These are phyloP conservation scores for Orbilia oligospora DNA, from an alignment of 2,329 filamentous ascomycete species.

Conservation along the genomic window DNA sequence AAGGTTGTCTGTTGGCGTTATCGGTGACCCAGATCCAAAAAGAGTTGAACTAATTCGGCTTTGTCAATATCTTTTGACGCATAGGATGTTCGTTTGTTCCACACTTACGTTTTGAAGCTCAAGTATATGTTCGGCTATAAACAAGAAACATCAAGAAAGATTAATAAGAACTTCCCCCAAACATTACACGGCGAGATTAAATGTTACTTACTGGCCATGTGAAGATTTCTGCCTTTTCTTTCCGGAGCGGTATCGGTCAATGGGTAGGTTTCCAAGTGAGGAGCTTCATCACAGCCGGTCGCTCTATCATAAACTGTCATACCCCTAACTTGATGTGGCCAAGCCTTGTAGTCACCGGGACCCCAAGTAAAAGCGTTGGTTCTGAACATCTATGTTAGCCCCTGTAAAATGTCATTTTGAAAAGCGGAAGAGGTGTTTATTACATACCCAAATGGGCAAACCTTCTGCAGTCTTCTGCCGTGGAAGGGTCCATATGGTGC, in stretches of 20 bases:
- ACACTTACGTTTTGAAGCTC: constrained; percentile 40
- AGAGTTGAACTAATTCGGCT: constrained; percentile 31
- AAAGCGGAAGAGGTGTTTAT: background rate
- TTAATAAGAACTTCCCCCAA: constrained; percentile 9
- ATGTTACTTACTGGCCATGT: constrained; percentile 43
- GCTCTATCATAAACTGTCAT: constrained; percentile 42
- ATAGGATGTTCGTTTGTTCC: too few species aligned
- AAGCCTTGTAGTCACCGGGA: constrained; percentile 14
- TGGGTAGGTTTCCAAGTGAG: constrained; percentile 33
- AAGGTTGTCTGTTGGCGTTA: constrained; percentile 23
- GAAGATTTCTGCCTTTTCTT: constrained; percentile 15
- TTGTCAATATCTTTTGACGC: constrained; percentile 24
- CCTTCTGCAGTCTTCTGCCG: background rate
- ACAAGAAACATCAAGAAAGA: constrained; percentile 12
- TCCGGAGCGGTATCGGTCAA: constrained; percentile 29
- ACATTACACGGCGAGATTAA: background rate
- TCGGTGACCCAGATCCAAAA: constrained; percentile 41
- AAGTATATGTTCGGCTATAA: constrained; percentile 36
- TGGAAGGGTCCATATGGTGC: constrained; percentile 35
- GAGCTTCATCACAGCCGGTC: constrained; percentile 31
- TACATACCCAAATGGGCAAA: constrained; percentile 21
- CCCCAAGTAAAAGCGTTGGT: constrained; percentile 7
- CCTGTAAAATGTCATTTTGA: background rate
- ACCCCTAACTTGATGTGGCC: constrained; percentile 38
- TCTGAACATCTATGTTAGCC: constrained; percentile 13